phyloP scores from a whole-genome alignment of 805 yeast genomes.

The Komagataella mondaviorum region DNA sequence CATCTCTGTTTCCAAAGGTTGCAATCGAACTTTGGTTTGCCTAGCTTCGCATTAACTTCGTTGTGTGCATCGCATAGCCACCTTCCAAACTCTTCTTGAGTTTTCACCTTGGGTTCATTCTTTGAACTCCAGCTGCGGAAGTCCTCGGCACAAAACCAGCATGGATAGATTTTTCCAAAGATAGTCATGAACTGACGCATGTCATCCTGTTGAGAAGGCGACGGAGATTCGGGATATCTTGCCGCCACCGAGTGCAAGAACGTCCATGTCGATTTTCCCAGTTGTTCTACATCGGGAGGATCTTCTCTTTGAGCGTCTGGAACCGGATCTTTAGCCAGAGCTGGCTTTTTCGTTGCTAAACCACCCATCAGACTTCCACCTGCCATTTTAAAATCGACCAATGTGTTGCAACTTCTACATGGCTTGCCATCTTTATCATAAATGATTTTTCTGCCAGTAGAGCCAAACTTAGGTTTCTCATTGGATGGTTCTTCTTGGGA shows the following conservation, averaged over 20 bases:
- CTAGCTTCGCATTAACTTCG: constrained; percentile 75
- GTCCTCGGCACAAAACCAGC: constrained; percentile 87
- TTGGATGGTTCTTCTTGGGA: background rate
- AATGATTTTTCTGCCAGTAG: constrained; percentile 53
- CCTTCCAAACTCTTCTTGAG: constrained; percentile 67
- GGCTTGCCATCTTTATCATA: constrained; percentile 90
- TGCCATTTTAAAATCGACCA: constrained; percentile 68
- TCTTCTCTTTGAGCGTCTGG: constrained; percentile 29
- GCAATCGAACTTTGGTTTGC: constrained; percentile 81
- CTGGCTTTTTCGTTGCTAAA: constrained; percentile 4
- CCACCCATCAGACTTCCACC: constrained; percentile 13
- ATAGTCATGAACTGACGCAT: constrained; percentile 55
- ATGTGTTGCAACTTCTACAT: constrained; percentile 80
- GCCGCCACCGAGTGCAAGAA: constrained; percentile 86
- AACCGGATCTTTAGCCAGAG: constrained; percentile 12
- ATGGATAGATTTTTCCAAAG: constrained; percentile 79
- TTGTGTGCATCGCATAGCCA: constrained; percentile 97
- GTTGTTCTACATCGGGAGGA: constrained; percentile 75
- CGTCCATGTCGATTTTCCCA: constrained; percentile 90
- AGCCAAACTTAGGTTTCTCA: constrained; percentile 31
- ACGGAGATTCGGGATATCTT: constrained; percentile 64
- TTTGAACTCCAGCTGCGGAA: constrained; percentile 47
- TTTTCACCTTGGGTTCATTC: constrained; percentile 41
- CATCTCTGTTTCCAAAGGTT: constrained; percentile 86
- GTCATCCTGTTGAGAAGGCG: constrained; percentile 48